phyloP scores from a whole-genome alignment of 208 protist genomes.

The Strigomonas culicis region DNA sequence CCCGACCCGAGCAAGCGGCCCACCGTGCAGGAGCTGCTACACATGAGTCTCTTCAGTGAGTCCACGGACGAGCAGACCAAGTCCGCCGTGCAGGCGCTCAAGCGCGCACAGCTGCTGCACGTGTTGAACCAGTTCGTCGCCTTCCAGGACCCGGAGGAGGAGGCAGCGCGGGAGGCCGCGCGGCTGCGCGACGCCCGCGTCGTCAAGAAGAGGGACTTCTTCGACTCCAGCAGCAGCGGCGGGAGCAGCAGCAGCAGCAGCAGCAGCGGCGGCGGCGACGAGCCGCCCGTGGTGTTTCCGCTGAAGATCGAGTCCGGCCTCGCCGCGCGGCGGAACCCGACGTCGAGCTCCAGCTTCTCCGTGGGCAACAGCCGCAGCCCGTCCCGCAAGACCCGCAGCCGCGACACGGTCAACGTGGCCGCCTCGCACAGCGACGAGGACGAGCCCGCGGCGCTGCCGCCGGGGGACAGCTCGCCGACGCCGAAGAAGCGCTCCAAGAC shows the following conservation, averaged over 20 bases:
- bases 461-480: slow-evolving; percentile 32
- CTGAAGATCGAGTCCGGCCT: background rate
- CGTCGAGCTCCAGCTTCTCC: background rate
- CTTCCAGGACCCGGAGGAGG: slow-evolving; percentile 68
- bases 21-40: slow-evolving; percentile 70
- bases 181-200: background rate
- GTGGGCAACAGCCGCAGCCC: background rate
- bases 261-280: background rate
- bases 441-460: background rate
- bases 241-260: background rate
- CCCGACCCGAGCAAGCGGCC: slow-evolving; percentile 61
- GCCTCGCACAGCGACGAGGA: slow-evolving; percentile 12
- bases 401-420: slow-evolving; percentile 7
- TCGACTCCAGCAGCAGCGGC: slow-evolving; percentile 15
- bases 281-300: background rate
- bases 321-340: background rate
- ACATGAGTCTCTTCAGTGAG: slow-evolving; percentile 77
- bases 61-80: slow-evolving; percentile 51
- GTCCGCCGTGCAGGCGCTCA: slow-evolving; percentile 70
- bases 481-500: slow-evolving; percentile 62
- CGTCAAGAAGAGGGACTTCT: slow-evolving; percentile 15
- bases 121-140: slow-evolving; percentile 83
- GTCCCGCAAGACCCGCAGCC: background rate
- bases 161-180: slow-evolving; percentile 13
- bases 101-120: slow-evolving; percentile 79